Evolutionary conservation across 441 rosid genomes (phyloP).

Genomic region (Populus hybrid): DNA sequence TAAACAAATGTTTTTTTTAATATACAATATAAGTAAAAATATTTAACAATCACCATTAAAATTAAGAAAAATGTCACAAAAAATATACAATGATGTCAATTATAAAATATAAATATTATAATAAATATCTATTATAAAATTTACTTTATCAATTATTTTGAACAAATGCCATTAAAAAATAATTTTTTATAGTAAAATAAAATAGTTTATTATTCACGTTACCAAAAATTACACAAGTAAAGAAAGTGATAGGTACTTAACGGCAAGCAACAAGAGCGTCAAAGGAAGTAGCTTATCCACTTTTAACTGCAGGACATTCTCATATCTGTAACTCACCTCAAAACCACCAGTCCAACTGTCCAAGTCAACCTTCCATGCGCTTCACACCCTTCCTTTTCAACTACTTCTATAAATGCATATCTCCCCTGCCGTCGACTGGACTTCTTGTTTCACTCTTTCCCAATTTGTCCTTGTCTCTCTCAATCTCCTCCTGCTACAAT

Average conservation of each 20-base stretch:
- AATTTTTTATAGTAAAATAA: neutral
- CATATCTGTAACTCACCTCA: conserved; percentile 21
- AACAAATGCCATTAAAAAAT: neutral
- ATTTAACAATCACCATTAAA: neutral
- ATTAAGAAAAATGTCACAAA: neutral
- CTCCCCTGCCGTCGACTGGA: conserved; percentile 4
- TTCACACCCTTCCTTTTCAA: neutral
- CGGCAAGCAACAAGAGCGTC: conserved; percentile 20
- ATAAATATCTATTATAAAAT: no score
- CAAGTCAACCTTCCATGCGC: conserved; percentile 27
- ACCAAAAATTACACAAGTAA: neutral
- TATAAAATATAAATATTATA: no score
- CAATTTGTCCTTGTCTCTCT: neutral
- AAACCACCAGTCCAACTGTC: conserved; percentile 52
- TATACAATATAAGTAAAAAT: neutral
- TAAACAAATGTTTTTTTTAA: no score
- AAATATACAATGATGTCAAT: no score
- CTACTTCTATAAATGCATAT: conserved; percentile 24
- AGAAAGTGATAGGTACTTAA: conserved; percentile 36
- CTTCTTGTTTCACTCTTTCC: neutral
- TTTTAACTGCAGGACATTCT: neutral
- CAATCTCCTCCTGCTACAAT: neutral
- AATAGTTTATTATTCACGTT: neutral
- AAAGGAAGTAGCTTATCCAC: conserved; percentile 5
- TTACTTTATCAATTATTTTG: neutral